phyloP scores from a whole-genome alignment of 805 yeast species.

The Kazachstania africana region DNA sequence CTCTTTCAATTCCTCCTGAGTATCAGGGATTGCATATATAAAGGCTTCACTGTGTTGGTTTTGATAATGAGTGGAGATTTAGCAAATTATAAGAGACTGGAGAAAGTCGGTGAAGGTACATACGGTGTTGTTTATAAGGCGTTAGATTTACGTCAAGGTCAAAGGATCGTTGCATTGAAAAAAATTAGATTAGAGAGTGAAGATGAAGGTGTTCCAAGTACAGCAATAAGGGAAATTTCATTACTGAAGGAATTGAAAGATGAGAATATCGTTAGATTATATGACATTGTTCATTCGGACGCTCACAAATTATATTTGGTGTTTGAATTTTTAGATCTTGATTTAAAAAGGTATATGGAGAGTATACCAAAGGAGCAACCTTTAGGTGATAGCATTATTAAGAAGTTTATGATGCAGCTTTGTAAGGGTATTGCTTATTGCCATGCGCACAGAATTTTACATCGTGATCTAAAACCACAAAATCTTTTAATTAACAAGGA shows the following conservation, averaged over 20 bases:
- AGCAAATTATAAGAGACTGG: conserved; percentile 84
- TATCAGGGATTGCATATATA: too few species aligned
- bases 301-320: conserved; percentile 82
- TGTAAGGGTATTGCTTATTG: conserved; percentile 70
- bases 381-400: conserved; percentile 71
- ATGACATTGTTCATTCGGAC: conserved; percentile 94
- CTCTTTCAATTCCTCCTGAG: too few species aligned
- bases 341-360: conserved; percentile 91
- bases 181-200: conserved; percentile 92
- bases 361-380: conserved; percentile 77
- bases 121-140: conserved; percentile 98
- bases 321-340: conserved; percentile 87
- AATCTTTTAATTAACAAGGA: conserved; percentile 78
- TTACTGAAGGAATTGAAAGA: conserved; percentile 89
- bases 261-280: conserved; percentile 81
- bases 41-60: too few species aligned
- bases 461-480: conserved; percentile 86
- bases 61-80: conserved; percentile 72
- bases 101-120: conserved; percentile 94
- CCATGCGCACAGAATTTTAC: conserved; percentile 54
- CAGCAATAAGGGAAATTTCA: conserved; percentile 94
- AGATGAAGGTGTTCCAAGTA: conserved; percentile 92
- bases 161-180: conserved; percentile 81
- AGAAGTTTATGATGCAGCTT: conserved; percentile 89
- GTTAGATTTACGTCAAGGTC: conserved; percentile 73